Percentiles rank a stretch among this genome's conserved stretches.
Evolutionary conservation across 306 rosid genomes (phyloP).

Genomic region (Mucuna pruriens): DNA sequence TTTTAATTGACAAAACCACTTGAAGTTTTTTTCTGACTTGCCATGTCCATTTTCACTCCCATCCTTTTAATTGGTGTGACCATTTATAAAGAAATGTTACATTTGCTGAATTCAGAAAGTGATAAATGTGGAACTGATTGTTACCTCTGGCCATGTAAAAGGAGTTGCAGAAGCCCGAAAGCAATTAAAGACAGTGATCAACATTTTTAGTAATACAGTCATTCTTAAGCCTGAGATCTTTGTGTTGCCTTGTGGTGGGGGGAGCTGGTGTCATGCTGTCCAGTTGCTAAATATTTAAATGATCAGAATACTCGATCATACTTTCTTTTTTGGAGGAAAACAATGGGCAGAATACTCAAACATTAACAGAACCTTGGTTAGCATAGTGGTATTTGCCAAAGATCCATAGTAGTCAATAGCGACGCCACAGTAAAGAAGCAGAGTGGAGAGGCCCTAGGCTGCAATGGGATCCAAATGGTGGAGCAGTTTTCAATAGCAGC

Average conservation of each 20-base stretch:
- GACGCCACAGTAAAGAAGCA: not conserved
- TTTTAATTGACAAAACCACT: constrained; percentile 7
- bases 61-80: not conserved
- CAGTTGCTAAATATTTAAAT: constrained; percentile 2
- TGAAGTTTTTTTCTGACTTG: not conserved
- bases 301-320: not conserved
- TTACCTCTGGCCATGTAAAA: not conserved
- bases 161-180: not conserved
- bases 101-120: not conserved
- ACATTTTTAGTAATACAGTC: not conserved
- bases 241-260: not conserved
- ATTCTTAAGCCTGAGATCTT: not conserved
- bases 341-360: not conserved
- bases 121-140: not conserved
- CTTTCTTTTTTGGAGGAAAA: too few relatives aligned
- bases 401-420: not conserved
- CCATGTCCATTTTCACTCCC: not conserved
- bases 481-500: too few relatives aligned
- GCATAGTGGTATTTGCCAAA: not conserved
- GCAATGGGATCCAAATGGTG: too few relatives aligned
- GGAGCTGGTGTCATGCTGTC: not conserved
- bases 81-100: not conserved
- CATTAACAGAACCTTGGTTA: too few relatives aligned
- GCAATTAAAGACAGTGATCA: not conserved
- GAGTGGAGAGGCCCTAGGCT: not conserved